Percentiles rank a stretch among this genome's conserved stretches.
Conservation (phyloP, 495 filamentous ascomycete species). For the Tuber borchii region DNA sequence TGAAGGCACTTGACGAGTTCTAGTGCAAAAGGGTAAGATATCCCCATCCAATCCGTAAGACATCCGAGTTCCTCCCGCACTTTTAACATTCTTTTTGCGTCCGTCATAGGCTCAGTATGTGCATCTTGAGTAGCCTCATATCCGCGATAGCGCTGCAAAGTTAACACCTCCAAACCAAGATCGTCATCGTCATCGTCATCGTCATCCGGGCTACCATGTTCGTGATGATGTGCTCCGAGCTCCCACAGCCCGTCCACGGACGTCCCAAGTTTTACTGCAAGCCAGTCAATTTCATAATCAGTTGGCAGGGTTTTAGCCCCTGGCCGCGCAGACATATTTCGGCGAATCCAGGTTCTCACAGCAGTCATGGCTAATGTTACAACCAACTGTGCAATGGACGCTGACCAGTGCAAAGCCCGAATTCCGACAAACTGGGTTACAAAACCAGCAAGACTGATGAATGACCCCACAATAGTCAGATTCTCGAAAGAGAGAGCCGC, state of each 20-base stretch:
- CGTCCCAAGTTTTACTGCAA: constrained; percentile 37
- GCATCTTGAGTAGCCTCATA: not conserved
- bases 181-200: not conserved
- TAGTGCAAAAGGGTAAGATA: not conserved
- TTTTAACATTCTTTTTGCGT: not conserved
- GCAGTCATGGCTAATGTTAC: constrained; percentile 49
- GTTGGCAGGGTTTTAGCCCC: constrained; percentile 41
- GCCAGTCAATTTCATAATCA: constrained; percentile 48
- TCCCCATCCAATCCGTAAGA: not conserved
- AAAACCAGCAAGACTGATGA: constrained; percentile 47
- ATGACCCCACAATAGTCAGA: constrained; percentile 28
- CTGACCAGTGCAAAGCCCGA: constrained; percentile 49
- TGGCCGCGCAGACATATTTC: constrained; percentile 43
- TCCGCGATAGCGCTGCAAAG: not conserved
- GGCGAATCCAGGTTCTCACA: constrained; percentile 48
- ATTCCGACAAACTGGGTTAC: constrained; percentile 51
- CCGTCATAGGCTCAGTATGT: not conserved
- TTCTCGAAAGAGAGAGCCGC: not conserved
- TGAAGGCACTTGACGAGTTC: not conserved
- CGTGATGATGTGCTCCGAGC: not conserved
- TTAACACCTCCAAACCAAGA: not conserved
- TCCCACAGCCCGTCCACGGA: not conserved
- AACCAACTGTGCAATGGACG: constrained; percentile 47
- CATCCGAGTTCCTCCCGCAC: not conserved
- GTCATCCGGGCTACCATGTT: not conserved